Conservation (phyloP, 345 rosid genomes). For the Sisymbrium irio region DNA sequence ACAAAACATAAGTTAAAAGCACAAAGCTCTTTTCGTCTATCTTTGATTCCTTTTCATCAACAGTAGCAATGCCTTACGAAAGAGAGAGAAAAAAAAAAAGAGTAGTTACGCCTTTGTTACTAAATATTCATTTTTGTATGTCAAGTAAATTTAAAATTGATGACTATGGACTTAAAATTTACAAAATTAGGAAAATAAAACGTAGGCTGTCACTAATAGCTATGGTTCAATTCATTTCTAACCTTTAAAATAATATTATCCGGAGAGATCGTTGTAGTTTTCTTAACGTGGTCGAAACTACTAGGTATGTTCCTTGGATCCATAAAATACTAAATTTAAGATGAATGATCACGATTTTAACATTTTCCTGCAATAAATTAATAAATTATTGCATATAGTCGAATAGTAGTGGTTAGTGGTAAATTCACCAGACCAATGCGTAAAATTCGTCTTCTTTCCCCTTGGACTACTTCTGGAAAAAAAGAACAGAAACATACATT, state of each 20-base stretch:
- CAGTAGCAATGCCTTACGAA: neutral
- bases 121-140: neutral
- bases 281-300: conserved; percentile 21
- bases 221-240: neutral
- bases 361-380: neutral
- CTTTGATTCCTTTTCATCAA: neutral
- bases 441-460: neutral
- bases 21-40: neutral
- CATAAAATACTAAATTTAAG: neutral
- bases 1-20: neutral
- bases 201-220: neutral
- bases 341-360: neutral
- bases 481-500: too few species aligned
- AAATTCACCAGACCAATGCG: neutral
- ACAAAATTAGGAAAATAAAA: neutral
- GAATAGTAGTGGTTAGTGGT: neutral
- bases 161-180: neutral
- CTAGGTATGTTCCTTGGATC: conserved; percentile 5
- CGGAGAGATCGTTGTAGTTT: neutral
- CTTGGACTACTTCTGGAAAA: too few species aligned
- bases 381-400: neutral
- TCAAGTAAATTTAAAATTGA: neutral
- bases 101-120: neutral
- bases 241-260: neutral
- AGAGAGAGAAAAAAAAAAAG: neutral